Evolutionary conservation across 345 rosid genomes (phyloP).

Genomic region (Eucalyptus erythrocorys): DNA sequence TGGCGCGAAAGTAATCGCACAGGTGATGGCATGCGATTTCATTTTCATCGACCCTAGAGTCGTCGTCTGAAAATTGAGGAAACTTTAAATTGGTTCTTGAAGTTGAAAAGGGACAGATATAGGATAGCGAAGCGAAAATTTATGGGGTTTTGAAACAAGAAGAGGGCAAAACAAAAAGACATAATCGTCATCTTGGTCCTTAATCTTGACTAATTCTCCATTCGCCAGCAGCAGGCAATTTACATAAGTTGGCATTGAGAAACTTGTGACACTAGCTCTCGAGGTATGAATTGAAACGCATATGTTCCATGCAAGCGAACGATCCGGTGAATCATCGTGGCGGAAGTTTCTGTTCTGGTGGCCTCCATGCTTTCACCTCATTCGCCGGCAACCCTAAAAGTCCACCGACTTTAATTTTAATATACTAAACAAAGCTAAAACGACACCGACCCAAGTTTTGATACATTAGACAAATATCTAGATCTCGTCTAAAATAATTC

Average conservation of each 20-base stretch:
- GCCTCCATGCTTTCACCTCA: background rate
- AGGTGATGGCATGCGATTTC: background rate
- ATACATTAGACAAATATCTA: background rate
- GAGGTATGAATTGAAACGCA: background rate
- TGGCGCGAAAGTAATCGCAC: background rate
- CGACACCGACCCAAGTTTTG: background rate
- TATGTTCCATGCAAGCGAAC: background rate
- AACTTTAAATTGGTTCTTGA: background rate
- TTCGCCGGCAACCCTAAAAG: background rate
- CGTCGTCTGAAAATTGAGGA: background rate
- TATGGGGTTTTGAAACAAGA: background rate
- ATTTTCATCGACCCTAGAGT: background rate
- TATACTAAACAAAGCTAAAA: background rate
- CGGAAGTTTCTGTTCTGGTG: background rate
- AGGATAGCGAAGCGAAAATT: background rate
- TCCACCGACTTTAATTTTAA: background rate
- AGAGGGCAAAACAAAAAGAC: background rate
- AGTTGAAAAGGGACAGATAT: background rate
- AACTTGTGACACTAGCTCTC: background rate
- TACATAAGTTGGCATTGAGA: background rate
- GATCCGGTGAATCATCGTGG: background rate
- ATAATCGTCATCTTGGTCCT: background rate
- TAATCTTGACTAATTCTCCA: background rate
- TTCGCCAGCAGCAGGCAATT: background rate
- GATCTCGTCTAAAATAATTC: background rate